Evolutionary conservation across 108 stramenopile genomes (phyloP).

Genomic region (Fragilariopsis cylindrus): DNA sequence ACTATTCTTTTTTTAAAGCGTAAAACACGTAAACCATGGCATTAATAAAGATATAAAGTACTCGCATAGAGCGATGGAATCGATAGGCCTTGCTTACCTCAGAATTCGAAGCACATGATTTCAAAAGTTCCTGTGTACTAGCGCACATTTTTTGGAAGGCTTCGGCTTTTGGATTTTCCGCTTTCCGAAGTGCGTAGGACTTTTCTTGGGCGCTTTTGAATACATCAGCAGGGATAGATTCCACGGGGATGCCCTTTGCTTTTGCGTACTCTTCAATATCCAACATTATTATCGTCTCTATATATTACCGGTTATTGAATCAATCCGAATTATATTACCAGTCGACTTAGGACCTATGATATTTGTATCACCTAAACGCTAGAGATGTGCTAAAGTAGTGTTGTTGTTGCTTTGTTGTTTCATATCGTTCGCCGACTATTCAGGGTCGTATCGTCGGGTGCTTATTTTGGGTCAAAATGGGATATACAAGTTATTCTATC

Average conservation of each 20-base stretch:
- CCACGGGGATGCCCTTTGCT: slow-evolving; percentile 13
- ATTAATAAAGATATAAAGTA: neutral
- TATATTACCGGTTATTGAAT: no score
- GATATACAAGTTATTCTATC: no score
- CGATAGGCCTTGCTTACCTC: neutral
- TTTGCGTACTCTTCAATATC: slow-evolving; percentile 15
- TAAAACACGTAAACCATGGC: neutral
- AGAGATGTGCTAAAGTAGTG: no score
- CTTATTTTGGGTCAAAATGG: no score
- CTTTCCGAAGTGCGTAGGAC: slow-evolving; percentile 8
- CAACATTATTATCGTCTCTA: neutral
- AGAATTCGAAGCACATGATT: slow-evolving; percentile 1
- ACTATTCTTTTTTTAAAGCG: neutral
- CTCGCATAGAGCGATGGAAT: no score
- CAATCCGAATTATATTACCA: no score
- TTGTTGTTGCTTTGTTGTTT: no score
- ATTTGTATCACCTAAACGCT: no score
- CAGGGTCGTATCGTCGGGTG: no score
- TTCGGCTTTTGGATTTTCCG: slow-evolving; percentile 11
- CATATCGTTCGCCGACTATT: no score
- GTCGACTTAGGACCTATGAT: no score
- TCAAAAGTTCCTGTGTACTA: slow-evolving; percentile 7
- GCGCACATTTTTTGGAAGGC: slow-evolving; percentile 16
- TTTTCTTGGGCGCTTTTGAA: slow-evolving; percentile 12
- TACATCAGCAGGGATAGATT: slow-evolving; percentile 13